phyloP scores from a whole-genome alignment of 2,329 filamentous ascomycete genomes.

The Alternaria brassicicola region DNA sequence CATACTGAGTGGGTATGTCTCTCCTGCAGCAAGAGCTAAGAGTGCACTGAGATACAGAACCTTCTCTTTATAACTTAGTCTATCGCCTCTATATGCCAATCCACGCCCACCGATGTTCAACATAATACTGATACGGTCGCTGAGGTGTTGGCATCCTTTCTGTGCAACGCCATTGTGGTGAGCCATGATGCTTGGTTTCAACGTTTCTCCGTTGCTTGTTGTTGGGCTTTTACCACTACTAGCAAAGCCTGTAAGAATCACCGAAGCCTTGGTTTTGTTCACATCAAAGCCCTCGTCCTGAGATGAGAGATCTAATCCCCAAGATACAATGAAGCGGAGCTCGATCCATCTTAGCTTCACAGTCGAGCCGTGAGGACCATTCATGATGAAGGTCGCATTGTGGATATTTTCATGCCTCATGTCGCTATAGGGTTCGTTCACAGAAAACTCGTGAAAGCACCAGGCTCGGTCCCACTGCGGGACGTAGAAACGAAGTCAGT shows the following conservation, averaged over 20 bases:
- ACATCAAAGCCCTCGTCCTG: background rate
- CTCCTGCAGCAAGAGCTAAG: constrained; percentile 20
- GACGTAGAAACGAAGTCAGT: background rate
- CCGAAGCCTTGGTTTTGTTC: background rate
- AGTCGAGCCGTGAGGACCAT: constrained; percentile 13
- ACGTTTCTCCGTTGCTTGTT: background rate
- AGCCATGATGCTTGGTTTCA: constrained; percentile 20
- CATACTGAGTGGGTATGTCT: constrained; percentile 19
- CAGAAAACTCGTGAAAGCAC: constrained; percentile 25
- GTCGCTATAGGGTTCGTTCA: constrained; percentile 21
- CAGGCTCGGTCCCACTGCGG: constrained; percentile 19
- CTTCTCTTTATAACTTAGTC: constrained; percentile 7
- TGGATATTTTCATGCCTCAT: constrained; percentile 14
- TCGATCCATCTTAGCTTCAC: constrained; percentile 23
- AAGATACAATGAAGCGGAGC: constrained; percentile 8
- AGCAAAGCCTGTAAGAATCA: background rate
- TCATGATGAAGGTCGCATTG: constrained; percentile 23
- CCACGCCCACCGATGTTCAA: constrained; percentile 21
- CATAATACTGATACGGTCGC: constrained; percentile 23
- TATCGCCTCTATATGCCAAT: constrained; percentile 17
- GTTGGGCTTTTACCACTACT: background rate
- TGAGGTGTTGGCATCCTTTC: constrained; percentile 14
- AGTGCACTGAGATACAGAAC: constrained; percentile 13
- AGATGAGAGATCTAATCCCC: background rate
- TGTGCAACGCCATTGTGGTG: constrained; percentile 10